Conservation (phyloP, 495 filamentous ascomycete genomes). For the Sporormia fimetaria region DNA sequence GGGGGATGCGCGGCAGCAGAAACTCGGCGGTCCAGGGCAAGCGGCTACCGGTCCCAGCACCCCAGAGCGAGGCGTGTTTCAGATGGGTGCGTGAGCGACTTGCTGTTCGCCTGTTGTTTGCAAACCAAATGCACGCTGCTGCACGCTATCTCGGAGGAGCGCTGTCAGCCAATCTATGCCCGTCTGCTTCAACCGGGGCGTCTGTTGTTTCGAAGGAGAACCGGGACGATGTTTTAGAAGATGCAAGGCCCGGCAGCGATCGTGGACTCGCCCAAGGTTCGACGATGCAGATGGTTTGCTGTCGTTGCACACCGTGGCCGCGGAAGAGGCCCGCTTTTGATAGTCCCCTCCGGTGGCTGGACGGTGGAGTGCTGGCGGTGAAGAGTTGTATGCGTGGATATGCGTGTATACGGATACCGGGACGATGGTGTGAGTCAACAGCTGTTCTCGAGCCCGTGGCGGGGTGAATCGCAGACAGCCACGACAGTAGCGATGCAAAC, state of each 20-base stretch:
- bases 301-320: conserved; percentile 1
- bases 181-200: background rate
- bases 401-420: too few relatives aligned
- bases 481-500: too few relatives aligned
- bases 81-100: conserved; percentile 13
- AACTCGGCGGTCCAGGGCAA: conserved; percentile 10
- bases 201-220: conserved; percentile 15
- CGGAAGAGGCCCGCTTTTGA: conserved; percentile 1
- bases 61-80: conserved; percentile 19
- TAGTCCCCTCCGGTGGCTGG: too few relatives aligned
- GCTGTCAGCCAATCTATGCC: conserved; percentile 17
- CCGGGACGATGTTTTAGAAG: conserved; percentile 18
- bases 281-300: background rate
- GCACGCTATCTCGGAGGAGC: conserved; percentile 20
- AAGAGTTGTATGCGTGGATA: too few relatives aligned
- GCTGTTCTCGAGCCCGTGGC: too few relatives aligned
- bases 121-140: too few relatives aligned
- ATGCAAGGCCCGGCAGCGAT: conserved; percentile 15
- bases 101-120: conserved; percentile 14
- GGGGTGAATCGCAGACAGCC: too few relatives aligned
- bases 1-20: conserved; percentile 13
- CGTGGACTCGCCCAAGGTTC: background rate
- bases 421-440: too few relatives aligned
- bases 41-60: conserved; percentile 17
- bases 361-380: too few relatives aligned